Conservation (phyloP, 345 rosid species). For the Citropsis articulata region DNA sequence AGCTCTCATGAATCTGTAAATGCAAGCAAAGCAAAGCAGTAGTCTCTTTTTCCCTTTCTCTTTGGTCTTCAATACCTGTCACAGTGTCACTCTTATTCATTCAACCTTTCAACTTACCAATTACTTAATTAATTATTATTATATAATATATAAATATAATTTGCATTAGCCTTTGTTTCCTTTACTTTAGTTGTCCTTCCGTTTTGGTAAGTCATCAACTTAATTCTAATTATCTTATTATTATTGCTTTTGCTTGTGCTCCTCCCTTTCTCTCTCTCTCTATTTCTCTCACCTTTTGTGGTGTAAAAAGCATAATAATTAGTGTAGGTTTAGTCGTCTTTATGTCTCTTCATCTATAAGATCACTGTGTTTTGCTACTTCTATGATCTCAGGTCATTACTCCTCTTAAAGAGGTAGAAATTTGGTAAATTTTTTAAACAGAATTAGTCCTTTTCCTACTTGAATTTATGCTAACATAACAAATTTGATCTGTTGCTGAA, state of each 20-base stretch:
- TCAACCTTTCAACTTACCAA: constrained; percentile 9
- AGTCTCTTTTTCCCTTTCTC: constrained; percentile 17
- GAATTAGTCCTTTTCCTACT: not conserved
- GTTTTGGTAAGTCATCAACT: constrained; percentile 16
- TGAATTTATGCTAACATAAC: constrained; percentile 6
- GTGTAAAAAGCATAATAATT: constrained; percentile 25
- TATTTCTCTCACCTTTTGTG: constrained; percentile 1
- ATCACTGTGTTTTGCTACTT: constrained; percentile 3
- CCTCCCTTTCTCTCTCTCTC: constrained; percentile 12
- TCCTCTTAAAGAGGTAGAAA: not conserved
- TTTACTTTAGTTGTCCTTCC: constrained; percentile 14
- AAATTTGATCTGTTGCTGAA: constrained; percentile 8
- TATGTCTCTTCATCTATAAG: constrained; percentile 22
- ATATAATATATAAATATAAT: not conserved
- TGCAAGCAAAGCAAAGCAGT: constrained; percentile 46
- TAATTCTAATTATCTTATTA: constrained; percentile 9
- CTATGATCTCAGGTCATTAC: not conserved
- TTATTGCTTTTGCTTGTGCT: not conserved
- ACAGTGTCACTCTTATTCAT: too few species aligned
- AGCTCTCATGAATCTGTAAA: constrained; percentile 31
- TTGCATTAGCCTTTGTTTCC: not conserved
- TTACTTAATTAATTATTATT: not conserved
- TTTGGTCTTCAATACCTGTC: constrained; percentile 18
- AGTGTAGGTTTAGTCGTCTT: constrained; percentile 34
- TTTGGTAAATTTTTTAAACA: not conserved